Conservation (phyloP, 345 rosid genomes). For the Acer saccharum region DNA sequence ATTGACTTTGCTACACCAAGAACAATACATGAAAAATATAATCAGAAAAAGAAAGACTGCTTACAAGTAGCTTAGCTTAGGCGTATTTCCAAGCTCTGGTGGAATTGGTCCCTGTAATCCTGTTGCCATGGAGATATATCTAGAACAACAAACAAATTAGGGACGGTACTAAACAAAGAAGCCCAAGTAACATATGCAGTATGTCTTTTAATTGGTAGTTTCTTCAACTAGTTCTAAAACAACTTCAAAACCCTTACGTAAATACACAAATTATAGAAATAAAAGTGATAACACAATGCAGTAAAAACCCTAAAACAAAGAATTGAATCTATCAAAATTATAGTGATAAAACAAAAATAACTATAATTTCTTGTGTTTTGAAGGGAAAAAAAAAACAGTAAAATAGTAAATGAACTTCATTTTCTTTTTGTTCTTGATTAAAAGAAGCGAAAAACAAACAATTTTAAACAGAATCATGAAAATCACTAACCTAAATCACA, state of each 20-base stretch:
- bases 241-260: background rate
- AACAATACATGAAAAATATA: background rate
- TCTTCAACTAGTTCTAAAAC: constrained; percentile 35
- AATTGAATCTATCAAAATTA: background rate
- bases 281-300: background rate
- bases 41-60: constrained; percentile 7
- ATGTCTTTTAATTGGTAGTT: constrained; percentile 1
- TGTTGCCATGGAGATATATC: constrained; percentile 94
- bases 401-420: background rate
- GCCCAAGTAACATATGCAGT: background rate
- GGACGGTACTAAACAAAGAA: background rate
- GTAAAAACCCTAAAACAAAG: background rate
- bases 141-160: constrained; percentile 22
- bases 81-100: constrained; percentile 97
- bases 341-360: too few species aligned
- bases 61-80: constrained; percentile 91
- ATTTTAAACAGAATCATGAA: background rate
- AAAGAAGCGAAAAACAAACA: background rate
- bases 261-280: background rate
- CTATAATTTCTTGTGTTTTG: background rate
- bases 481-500: constrained; percentile 21
- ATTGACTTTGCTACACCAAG: background rate
- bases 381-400: background rate
- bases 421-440: background rate
- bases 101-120: constrained; percentile 87